Percentiles rank a stretch among this genome's conserved stretches.
Conservation (phyloP, 768 basidiomycete species). For the Phanerochaete carnosa region DNA sequence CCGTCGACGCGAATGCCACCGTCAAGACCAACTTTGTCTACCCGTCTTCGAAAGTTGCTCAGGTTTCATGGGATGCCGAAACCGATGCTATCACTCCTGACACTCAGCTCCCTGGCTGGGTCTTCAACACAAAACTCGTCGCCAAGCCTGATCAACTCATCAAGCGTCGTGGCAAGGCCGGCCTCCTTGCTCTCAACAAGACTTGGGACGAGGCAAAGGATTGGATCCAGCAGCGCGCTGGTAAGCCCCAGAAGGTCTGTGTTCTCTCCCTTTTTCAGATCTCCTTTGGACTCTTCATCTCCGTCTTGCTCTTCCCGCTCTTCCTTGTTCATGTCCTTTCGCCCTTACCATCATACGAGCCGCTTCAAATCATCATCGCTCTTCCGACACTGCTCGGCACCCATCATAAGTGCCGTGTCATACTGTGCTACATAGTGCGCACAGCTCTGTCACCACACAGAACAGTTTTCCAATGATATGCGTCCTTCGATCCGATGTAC, state of each 20-base stretch:
- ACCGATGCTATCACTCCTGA: constrained; percentile 61
- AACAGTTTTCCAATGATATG: not conserved
- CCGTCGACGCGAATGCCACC: constrained; percentile 62
- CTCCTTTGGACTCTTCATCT: constrained; percentile 4
- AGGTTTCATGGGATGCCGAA: constrained; percentile 78
- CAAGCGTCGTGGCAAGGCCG: constrained; percentile 98
- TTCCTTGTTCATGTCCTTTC: not conserved
- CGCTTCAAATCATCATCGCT: not conserved
- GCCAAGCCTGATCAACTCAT: constrained; percentile 98
- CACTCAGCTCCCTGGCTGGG: constrained; percentile 70
- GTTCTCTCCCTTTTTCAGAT: constrained; percentile 5
- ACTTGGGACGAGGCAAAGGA: constrained; percentile 80
- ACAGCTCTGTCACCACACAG: not conserved
- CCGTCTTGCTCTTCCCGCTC: not conserved
- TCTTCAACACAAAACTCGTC: constrained; percentile 83
- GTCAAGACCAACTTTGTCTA: constrained; percentile 57
- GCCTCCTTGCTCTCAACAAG: constrained; percentile 93
- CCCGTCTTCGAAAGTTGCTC: constrained; percentile 76
- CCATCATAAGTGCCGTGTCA: not conserved
- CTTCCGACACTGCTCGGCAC: not conserved
- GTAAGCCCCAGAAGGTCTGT: constrained; percentile 87
- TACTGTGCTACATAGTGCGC: not conserved
- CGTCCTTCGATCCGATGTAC: not conserved
- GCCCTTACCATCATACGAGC: not conserved
- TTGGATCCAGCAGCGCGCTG: constrained; percentile 87